These are phyloP conservation scores for Petasospora rhodanensis DNA, from an alignment of 1,139 yeast genomes.

Conservation along the genomic window DNA sequence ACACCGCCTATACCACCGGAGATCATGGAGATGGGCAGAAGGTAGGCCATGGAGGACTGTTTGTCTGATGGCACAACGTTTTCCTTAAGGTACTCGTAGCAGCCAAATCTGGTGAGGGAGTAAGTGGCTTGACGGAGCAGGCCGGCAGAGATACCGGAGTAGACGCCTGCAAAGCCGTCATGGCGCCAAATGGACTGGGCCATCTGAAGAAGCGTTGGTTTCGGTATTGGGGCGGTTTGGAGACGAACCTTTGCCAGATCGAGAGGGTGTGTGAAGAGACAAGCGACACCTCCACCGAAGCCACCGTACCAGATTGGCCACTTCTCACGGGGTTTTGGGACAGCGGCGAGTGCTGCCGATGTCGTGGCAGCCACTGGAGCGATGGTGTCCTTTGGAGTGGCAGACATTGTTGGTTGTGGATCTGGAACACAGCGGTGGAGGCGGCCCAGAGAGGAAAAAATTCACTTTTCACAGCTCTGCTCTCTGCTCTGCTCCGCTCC, in stretches of 20 bases:
- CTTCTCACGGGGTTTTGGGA: slow-evolving; percentile 20
- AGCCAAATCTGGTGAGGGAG: slow-evolving; percentile 81
- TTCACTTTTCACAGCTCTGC: too few species aligned
- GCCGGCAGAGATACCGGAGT: slow-evolving; percentile 80
- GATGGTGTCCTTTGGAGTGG: background rate
- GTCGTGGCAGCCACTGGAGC: slow-evolving; percentile 1
- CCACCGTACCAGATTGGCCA: slow-evolving; percentile 58
- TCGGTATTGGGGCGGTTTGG: slow-evolving; percentile 66
- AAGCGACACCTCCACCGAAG: slow-evolving; percentile 65
- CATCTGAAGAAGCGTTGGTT: slow-evolving; percentile 59
- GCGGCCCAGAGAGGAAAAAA: too few species aligned
- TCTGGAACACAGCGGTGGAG: too few species aligned
- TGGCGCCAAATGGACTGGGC: slow-evolving; percentile 51
- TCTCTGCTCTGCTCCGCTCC: too few species aligned
- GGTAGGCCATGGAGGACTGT: slow-evolving; percentile 28
- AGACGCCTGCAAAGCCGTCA: slow-evolving; percentile 67
- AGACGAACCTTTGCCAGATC: slow-evolving; percentile 82
- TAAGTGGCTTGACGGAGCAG: slow-evolving; percentile 83
- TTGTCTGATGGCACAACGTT: slow-evolving; percentile 35
- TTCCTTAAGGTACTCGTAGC: slow-evolving; percentile 72
- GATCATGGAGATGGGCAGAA: slow-evolving; percentile 76
- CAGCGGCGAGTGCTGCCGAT: background rate
- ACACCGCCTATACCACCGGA: slow-evolving; percentile 83
- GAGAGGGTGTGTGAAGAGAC: slow-evolving; percentile 63
- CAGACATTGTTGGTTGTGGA: background rate